Evolutionary conservation across 2,329 filamentous ascomycete genomes (phyloP), one percentile per base, ranked within the genome.

Genomic region (Talaromyces sp.): DNA sequence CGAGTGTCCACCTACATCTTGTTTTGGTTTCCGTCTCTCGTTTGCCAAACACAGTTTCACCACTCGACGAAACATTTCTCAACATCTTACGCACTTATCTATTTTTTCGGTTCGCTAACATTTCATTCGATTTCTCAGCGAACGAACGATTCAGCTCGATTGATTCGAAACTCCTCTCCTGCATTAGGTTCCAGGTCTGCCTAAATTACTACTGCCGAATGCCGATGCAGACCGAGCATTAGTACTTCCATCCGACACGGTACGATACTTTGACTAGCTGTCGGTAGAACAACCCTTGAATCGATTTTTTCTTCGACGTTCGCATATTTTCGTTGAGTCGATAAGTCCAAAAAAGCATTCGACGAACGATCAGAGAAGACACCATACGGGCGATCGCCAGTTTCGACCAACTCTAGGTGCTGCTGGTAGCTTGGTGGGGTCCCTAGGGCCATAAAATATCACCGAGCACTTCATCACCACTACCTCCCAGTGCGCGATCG

Each of bases 351-450:
- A 44, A n/a, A 50, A 31, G 46, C 18, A 50, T n/a, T 12, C 46
- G 16, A 28, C 46, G 28, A 50, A 31, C 14, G 5, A 31, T 50
- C 46, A n/a, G 14, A 28, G 14, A 16, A 48, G 23, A 50, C 16
- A 46, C 3, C 33, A 60, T 12, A 33, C 9, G 52, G 18, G 23
- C 44, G 18, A 25, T 16, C 37, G 6, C 37, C 25, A 37, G 44
- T 39, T 46, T 46, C 6, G 57, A 46, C 44, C 57, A 48, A 48
- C 48, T 57, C n/a, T 44, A 28, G 50, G 56, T 60, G 61, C 48
- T 63, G 57, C 61, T 63, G 61, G 61, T 60, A 63, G 61, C 48
- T 63, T 59, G 61, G 57, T 63, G 61, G 57, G 58, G 61, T 61
- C 59, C 50, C 39, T 54, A 55, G 50, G 59, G 33, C 46, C 59